Percentiles rank a stretch among this genome's conserved stretches.
Evolutionary conservation across 2,329 filamentous ascomycete genomes (phyloP).

Genomic region (Pestalotiopsis sp.): DNA sequence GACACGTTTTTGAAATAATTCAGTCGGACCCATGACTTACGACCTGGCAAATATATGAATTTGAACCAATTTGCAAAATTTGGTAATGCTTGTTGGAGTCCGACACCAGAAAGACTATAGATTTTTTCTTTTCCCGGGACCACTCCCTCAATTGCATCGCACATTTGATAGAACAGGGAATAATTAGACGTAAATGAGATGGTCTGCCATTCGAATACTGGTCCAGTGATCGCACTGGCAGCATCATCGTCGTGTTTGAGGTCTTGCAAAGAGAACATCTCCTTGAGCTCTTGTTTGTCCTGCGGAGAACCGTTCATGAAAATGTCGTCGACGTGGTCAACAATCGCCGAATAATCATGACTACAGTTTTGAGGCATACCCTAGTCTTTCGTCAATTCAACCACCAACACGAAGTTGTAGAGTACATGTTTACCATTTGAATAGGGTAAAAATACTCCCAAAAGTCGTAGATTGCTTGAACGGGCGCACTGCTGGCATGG

Average conservation of each 20-base stretch:
- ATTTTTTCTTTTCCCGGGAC: slow-evolving; percentile 23
- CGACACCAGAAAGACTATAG: slow-evolving; percentile 48
- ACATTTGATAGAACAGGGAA: slow-evolving; percentile 37
- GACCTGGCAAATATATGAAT: slow-evolving; percentile 45
- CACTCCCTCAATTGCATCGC: slow-evolving; percentile 36
- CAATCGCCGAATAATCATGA: slow-evolving; percentile 51
- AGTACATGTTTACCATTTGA: slow-evolving; percentile 35
- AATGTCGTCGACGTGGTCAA: slow-evolving; percentile 56
- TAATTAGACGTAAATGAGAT: slow-evolving; percentile 37
- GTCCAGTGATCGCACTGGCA: slow-evolving; percentile 35
- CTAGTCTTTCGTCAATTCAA: neutral
- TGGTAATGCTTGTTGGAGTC: slow-evolving; percentile 52
- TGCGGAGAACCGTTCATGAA: slow-evolving; percentile 43
- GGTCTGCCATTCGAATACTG: slow-evolving; percentile 37
- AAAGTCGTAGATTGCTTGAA: slow-evolving; percentile 58
- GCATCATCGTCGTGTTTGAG: slow-evolving; percentile 56
- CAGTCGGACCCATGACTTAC: slow-evolving; percentile 36
- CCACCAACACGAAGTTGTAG: neutral
- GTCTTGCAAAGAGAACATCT: slow-evolving; percentile 52
- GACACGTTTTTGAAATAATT: neutral
- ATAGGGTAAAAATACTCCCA: slow-evolving; percentile 62
- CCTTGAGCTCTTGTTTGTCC: slow-evolving; percentile 48
- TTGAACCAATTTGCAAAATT: slow-evolving; percentile 60
- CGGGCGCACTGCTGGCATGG: slow-evolving; percentile 57
- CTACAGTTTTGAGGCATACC: slow-evolving; percentile 64